A percentile compares a stretch with the other conserved stretches of the same genome.
phyloP scores from a whole-genome alignment of 176 grass and related monocot genomes.

The Themeda triandra region DNA sequence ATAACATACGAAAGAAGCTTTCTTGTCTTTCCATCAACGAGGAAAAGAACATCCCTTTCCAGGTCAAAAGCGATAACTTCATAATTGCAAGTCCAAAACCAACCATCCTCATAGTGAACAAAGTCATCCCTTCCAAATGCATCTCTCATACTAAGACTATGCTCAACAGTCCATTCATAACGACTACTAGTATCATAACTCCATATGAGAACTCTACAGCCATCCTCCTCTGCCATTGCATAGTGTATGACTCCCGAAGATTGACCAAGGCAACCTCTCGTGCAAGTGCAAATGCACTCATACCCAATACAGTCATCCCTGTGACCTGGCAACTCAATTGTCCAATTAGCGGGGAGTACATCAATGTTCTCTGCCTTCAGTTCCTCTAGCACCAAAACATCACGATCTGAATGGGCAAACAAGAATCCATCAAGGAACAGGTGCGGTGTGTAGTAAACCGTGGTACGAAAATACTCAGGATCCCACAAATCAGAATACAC shows the following conservation, averaged over 20 bases:
- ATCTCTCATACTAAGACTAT: conserved; percentile 15
- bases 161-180: background rate
- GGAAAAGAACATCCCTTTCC: conserved; percentile 7
- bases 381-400: background rate
- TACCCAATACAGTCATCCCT: background rate
- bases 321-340: background rate
- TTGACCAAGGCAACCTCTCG: conserved; percentile 25
- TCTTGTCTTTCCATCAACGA: background rate
- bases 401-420: background rate
- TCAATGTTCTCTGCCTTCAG: conserved; percentile 1
- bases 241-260: conserved; percentile 20
- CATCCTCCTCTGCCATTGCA: conserved; percentile 7
- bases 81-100: conserved; percentile 14
- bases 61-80: conserved; percentile 14
- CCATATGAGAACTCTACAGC: conserved; percentile 20
- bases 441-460: background rate
- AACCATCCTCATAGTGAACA: background rate
- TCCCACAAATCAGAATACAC: conserved; percentile 6
- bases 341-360: too few species aligned
- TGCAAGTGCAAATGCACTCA: too few species aligned
- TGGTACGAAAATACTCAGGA: background rate
- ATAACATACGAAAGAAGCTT: conserved; percentile 21
- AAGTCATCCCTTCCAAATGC: conserved; percentile 26
- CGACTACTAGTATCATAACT: background rate
- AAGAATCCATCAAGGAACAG: background rate